These are phyloP conservation scores for Pseudonitzschia pungens DNA, from an alignment of 108 stramenopile species.

Conservation along the genomic window DNA sequence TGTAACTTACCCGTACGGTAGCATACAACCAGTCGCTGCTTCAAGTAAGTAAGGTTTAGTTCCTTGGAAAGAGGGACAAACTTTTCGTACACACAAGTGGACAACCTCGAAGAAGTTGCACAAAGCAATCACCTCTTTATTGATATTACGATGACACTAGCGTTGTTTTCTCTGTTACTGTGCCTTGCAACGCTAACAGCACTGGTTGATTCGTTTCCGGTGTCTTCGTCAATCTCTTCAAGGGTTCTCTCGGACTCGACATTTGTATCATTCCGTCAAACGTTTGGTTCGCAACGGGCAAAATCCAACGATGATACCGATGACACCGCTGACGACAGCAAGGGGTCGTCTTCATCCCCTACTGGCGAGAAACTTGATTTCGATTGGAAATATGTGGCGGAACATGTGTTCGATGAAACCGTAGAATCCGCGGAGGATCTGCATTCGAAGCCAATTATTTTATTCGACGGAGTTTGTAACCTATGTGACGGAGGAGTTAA, in stretches of 20 bases:
- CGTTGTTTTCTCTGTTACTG: background rate
- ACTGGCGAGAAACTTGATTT: background rate
- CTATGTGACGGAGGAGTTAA: conserved; percentile 69
- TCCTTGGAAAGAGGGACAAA: no score
- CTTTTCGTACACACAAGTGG: no score
- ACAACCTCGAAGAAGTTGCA: no score
- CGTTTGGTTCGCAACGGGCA: background rate
- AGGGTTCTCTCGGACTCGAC: background rate
- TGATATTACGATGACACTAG: background rate
- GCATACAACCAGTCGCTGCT: no score
- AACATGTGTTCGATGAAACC: conserved; percentile 3
- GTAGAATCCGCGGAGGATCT: background rate
- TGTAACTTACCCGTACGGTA: no score
- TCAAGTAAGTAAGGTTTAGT: no score
- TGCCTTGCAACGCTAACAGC: background rate
- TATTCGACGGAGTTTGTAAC: conserved; percentile 76
- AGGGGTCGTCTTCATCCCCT: background rate
- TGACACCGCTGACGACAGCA: background rate
- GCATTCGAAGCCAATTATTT: conserved; percentile 45
- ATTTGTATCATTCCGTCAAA: background rate
- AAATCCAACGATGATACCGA: background rate
- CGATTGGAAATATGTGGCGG: conserved; percentile 2
- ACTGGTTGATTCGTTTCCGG: conserved; percentile 6
- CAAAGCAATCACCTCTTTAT: no score
- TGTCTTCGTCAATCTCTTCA: background rate